These are phyloP conservation scores for Rhodotorula sphaerocarpa DNA, from an alignment of 768 basidiomycete genomes.

Conservation along the genomic window DNA sequence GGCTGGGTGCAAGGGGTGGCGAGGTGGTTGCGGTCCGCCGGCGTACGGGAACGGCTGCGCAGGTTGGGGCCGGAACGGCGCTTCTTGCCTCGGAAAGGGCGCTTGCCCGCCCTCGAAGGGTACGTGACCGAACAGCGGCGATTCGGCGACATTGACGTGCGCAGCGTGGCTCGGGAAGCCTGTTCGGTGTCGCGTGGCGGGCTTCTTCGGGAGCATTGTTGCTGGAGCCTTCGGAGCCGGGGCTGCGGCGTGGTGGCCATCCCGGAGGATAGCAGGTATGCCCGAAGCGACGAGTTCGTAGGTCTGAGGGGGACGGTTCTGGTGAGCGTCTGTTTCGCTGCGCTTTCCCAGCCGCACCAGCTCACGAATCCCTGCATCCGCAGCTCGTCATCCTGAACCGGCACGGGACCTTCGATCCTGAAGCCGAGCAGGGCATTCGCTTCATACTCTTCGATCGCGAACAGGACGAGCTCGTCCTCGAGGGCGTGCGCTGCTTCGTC, in stretches of 20 bases:
- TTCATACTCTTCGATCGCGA: background rate
- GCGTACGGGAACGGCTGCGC: no score
- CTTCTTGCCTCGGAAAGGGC: no score
- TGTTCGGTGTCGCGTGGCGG: no score
- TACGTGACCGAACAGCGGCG: background rate
- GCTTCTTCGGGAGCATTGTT: no score
- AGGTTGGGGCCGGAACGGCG: no score
- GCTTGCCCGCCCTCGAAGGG: background rate
- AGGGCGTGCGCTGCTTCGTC: background rate
- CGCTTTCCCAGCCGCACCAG: no score
- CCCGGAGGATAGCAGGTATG: background rate
- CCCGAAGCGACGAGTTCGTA: background rate
- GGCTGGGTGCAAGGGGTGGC: background rate
- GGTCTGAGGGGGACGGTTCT: background rate
- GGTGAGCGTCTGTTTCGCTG: background rate
- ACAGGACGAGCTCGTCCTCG: background rate
- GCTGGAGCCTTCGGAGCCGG: no score
- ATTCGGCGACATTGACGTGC: background rate
- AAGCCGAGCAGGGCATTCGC: constrained; percentile 8
- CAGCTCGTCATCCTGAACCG: background rate
- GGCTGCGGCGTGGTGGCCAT: no score
- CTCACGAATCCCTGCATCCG: background rate
- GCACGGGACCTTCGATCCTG: background rate
- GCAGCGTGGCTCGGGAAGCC: no score
- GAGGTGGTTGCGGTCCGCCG: no score